phyloP scores from a whole-genome alignment of 2,329 filamentous ascomycete genomes.

The Parasarocladium wereldwijsianum region DNA sequence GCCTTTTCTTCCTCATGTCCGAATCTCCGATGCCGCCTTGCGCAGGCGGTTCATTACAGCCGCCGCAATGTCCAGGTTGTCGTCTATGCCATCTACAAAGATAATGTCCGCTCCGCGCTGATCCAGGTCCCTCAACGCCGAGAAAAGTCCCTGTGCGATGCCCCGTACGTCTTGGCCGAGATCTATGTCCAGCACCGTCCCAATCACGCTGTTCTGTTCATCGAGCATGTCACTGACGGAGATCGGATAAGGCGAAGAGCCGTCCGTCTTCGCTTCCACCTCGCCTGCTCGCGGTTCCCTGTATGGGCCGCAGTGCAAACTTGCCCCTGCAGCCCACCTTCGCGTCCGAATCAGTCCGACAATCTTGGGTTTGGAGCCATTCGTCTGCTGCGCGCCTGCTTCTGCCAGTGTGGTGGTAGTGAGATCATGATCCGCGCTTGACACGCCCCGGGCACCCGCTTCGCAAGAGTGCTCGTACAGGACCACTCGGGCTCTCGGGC shows the following conservation, averaged over 20 bases:
- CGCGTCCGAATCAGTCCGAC: constrained; percentile 43
- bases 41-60: constrained; percentile 75
- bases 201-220: constrained; percentile 16
- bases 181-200: constrained; percentile 50
- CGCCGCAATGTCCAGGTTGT: constrained; percentile 67
- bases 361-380: constrained; percentile 9
- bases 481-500: constrained; percentile 73
- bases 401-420: too few relatives aligned
- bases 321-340: constrained; percentile 32
- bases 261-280: constrained; percentile 12
- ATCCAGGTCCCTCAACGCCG: constrained; percentile 74
- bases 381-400: constrained; percentile 9
- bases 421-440: constrained; percentile 19
- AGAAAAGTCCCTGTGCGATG: constrained; percentile 80
- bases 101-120: constrained; percentile 66
- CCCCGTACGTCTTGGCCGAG: constrained; percentile 56
- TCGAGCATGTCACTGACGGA: constrained; percentile 23
- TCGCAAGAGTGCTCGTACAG: constrained; percentile 52
- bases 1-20: constrained; percentile 26
- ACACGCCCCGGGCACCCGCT: constrained; percentile 19
- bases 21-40: constrained; percentile 56
- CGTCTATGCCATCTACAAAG: constrained; percentile 76
- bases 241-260: constrained; percentile 25
- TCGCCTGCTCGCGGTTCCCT: constrained; percentile 10
- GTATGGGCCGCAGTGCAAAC: constrained; percentile 17